Evolutionary conservation across 192 early-diverging fungal species (phyloP), one percentile per base, ranked within the genome.

Genomic region (Coemansia sp.): DNA sequence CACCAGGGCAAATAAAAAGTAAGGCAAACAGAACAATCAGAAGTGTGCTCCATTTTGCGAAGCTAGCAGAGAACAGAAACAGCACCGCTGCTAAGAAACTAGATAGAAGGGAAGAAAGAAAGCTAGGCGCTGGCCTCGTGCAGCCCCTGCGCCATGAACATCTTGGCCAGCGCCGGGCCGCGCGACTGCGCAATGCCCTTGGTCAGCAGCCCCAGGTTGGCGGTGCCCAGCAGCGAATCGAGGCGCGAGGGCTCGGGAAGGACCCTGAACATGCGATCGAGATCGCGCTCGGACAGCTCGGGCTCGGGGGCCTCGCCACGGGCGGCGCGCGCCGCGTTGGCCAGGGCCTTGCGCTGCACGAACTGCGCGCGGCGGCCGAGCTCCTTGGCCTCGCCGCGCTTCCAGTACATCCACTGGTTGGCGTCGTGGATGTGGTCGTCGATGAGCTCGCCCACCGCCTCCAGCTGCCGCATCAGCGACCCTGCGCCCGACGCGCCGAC

Each of bases 401-500:
- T 92, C 98, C 98, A 98, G 78, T 93, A 92, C 69, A 92, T 90
- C 87, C 94, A 96, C 71, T 93, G 90, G 87, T 89, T 91, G 67
- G 94, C 92, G 71, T 96, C 92, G 79, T 94, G 93, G 54, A 89
- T 89, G 61, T 96, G 90, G 32, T 92, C 93, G 63, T 99, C 98
- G 32, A 95, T 88, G 75, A 93, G 92, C 74, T 97, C 95, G 48
- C 93, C 83, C 76, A 91, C 92, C 15, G 89, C 84, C 78, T 96
- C 95, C 48, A 92, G 76, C 66, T 77, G 81, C 12, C 76, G 75
- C 50, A 41, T 18, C 38, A 83, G 69, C 40, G 72, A 68, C 42
- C 63, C 65, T 3, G 75, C 59, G 6, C 70, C 76, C 13, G 50
- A 37, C n/a, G 53, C 65, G 1, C 43, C 59, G 40, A 71, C 65